These are phyloP conservation scores for Cyberlindnera mississippiensis DNA, from an alignment of 805 yeast genomes.

Conservation along the genomic window DNA sequence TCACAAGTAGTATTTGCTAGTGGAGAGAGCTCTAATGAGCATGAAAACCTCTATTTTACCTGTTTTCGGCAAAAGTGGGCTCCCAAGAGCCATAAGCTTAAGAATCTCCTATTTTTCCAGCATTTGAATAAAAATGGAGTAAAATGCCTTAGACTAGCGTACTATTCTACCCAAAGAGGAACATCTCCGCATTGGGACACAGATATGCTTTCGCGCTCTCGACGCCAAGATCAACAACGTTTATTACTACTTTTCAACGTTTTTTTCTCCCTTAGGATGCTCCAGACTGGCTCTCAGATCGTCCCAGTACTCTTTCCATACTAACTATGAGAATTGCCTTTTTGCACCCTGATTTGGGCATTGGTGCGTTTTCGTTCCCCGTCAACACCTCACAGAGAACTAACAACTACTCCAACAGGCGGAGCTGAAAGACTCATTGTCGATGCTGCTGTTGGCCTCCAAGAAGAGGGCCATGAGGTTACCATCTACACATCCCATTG, in stretches of 20 bases:
- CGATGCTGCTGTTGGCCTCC: conserved; percentile 88
- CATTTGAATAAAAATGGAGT: too few relatives aligned
- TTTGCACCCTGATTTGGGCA: conserved; percentile 3
- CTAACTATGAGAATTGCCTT: neutral
- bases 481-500: conserved; percentile 86
- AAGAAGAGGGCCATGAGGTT: conserved; percentile 59
- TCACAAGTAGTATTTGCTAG: too few relatives aligned
- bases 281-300: neutral
- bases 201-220: too few relatives aligned
- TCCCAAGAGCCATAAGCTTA: too few relatives aligned
- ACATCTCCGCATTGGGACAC: too few relatives aligned
- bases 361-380: conserved; percentile 1
- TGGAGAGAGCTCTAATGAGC: too few relatives aligned
- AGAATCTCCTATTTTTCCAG: too few relatives aligned
- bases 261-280: neutral
- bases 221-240: too few relatives aligned
- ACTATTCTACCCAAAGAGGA: too few relatives aligned
- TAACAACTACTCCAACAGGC: conserved; percentile 28
- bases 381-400: neutral
- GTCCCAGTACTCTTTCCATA: neutral
- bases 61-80: too few relatives aligned
- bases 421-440: conserved; percentile 98
- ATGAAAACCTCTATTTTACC: too few relatives aligned
- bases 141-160: too few relatives aligned
- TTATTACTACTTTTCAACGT: neutral